Evolutionary conservation across 1,284 basidiomycete species (phyloP).

Genomic region (Cutaneotrichosporon sp.): DNA sequence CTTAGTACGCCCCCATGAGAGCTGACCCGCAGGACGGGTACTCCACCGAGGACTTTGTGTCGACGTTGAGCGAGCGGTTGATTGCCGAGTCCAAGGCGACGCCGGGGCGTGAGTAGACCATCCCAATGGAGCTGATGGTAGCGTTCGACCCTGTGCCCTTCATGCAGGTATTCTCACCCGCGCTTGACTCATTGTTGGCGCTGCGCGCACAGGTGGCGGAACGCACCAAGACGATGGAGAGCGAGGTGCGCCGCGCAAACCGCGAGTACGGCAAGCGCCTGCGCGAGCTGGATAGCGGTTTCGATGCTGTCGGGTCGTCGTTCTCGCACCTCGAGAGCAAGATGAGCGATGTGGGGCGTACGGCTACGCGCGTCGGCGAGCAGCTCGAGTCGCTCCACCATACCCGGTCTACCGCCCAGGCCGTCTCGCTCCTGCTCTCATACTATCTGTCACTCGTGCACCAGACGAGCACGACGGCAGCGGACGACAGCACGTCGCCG

Average conservation of each 20-base stretch:
- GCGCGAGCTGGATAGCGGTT: constrained; percentile 82
- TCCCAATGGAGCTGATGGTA: constrained; percentile 40
- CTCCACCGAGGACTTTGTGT: constrained; percentile 84
- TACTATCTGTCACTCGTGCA: constrained; percentile 90
- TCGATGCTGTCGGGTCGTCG: constrained; percentile 77
- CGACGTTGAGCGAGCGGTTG: constrained; percentile 74
- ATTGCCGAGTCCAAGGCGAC: constrained; percentile 75
- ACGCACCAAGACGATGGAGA: constrained; percentile 85
- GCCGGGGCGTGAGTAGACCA: constrained; percentile 72
- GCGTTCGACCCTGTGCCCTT: constrained; percentile 94
- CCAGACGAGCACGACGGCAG: constrained; percentile 60
- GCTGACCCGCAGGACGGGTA: constrained; percentile 67
- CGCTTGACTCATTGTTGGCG: constrained; percentile 77
- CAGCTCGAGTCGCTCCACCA: constrained; percentile 93
- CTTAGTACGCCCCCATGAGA: too few species aligned
- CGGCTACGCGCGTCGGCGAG: constrained; percentile 92
- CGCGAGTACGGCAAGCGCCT: constrained; percentile 91
- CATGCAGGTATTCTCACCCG: constrained; percentile 82
- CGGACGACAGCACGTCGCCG: constrained; percentile 44
- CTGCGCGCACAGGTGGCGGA: constrained; percentile 81
- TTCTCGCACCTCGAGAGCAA: constrained; percentile 76
- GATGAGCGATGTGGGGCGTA: constrained; percentile 90
- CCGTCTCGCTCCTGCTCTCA: constrained; percentile 88
- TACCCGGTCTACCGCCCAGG: constrained; percentile 85
- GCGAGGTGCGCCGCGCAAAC: constrained; percentile 82